A percentile compares a stretch with the other conserved stretches of the same genome.
Evolutionary conservation across 116 monocot genomes (phyloP).

Genomic region (Zostera marina): DNA sequence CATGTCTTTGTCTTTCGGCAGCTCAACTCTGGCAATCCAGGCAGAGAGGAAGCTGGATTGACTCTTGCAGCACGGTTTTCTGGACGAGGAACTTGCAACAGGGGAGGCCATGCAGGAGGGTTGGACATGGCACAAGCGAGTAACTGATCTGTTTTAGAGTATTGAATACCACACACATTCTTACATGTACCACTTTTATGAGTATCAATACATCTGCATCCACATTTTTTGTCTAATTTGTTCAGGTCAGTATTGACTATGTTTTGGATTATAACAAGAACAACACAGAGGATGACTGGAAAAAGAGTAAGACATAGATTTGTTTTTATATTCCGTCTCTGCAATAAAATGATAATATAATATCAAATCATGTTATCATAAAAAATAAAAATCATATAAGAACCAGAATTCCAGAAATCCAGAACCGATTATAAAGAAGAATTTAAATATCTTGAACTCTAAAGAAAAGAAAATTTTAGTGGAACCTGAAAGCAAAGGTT

Average conservation of each 20-base stretch:
- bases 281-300: constrained; percentile 9
- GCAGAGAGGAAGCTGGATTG: background rate
- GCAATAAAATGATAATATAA: background rate
- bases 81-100: constrained; percentile 8
- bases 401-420: background rate
- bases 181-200: constrained; percentile 3
- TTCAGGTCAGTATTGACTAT: background rate
- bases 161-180: constrained; percentile 3
- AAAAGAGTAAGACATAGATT: constrained; percentile 6
- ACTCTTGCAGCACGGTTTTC: constrained; percentile 4
- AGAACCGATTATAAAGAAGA: background rate
- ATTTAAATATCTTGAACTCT: background rate
- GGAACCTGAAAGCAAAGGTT: constrained; percentile 8
- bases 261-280: constrained; percentile 7
- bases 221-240: constrained; percentile 3
- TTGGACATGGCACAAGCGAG: constrained; percentile 1
- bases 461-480: background rate
- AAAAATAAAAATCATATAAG: background rate
- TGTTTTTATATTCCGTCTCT: constrained; percentile 11
- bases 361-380: background rate
- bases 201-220: constrained; percentile 5
- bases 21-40: constrained; percentile 8
- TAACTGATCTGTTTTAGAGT: constrained; percentile 1
- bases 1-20: constrained; percentile 4
- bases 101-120: constrained; percentile 8